Base-by-base conservation (phyloP, 2,329 filamentous ascomycete genomes). In the Corynespora cassiicola region DNA sequence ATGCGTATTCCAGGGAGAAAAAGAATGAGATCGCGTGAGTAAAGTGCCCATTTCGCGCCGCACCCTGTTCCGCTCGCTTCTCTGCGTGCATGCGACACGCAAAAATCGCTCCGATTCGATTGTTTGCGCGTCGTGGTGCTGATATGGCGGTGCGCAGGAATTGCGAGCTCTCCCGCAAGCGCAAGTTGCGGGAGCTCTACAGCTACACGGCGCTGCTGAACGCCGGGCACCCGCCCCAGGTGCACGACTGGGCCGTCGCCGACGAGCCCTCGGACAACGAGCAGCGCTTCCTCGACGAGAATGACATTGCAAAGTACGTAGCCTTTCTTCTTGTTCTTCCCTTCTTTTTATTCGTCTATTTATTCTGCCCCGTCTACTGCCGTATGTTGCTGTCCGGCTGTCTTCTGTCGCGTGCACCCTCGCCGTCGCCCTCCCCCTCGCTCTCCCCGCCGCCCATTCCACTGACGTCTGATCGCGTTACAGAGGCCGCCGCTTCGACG, bases 151-250 rank as follows among this genome's bases (percentile, higher is more conserved):
- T 56, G 53, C 47, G 47, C 50, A 72, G 68, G 54, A 54, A 52
- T 46, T 75, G 74, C 80, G 82, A 87, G 78, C 80, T 79, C 72
- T 89, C 87, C 79, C 87, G 88, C 73, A 94, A 95, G 82, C 85
- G 89, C 72, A 95, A 95, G 79, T 80, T 96, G 68, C 86, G 86
- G 69, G 87, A 94, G 75, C 81, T 96, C 61, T 95, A 87, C 76
- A 79, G 81, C 79, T 85, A 88, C 76, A 87, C 86, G 69, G 82
- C 85, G 67, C 69, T 77, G 52, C 66, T 74, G 46, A 71, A 71
- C 60, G 69, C 70, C 72, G 78, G 63, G 76, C 82, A 70, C 73
- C 75, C 68, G 75, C 74, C 50, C 64, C 84, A 58, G 80, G 81
- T 48, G 33, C 61, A 63, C 59, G 78, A 80, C 65, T 72, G 77